These are phyloP conservation scores for Candida gorgasii DNA, from an alignment of 805 yeast genomes.

Conservation along the genomic window DNA sequence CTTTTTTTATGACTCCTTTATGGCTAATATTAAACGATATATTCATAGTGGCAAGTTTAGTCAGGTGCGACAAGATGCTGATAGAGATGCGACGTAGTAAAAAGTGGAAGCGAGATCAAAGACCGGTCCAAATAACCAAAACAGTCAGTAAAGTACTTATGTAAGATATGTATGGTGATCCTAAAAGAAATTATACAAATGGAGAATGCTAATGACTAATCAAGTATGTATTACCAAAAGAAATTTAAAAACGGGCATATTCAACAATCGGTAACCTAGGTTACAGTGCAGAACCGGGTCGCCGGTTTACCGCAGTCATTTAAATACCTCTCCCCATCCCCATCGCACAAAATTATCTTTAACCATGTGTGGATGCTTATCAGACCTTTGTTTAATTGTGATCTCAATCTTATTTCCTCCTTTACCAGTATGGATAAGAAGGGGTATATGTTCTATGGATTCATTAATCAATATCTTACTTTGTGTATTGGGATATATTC, in stretches of 20 bases:
- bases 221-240: no score
- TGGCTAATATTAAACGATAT: constrained; percentile 24
- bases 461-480: constrained; percentile 43
- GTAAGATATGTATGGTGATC: no score
- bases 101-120: no score
- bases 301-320: constrained; percentile 4
- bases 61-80: background rate
- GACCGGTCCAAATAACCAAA: no score
- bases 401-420: constrained; percentile 73
- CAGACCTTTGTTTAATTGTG: constrained; percentile 59
- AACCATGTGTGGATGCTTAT: constrained; percentile 30
- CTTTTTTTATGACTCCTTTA: constrained; percentile 26
- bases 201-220: no score
- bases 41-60: constrained; percentile 5
- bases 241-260: no score
- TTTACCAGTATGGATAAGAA: constrained; percentile 64
- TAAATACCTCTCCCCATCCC: constrained; percentile 1
- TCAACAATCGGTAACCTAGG: no score
- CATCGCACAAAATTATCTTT: constrained; percentile 1
- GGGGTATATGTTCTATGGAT: constrained; percentile 61
- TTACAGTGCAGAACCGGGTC: no score
- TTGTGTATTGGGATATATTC: constrained; percentile 49
- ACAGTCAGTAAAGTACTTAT: no score
- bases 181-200: no score
- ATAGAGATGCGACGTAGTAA: no score